Percentiles rank a stretch among this genome's conserved stretches.
These are phyloP conservation scores for Phytophthora pseudosyringae DNA, from an alignment of 352 stramenopile genomes.

Conservation along the genomic window DNA sequence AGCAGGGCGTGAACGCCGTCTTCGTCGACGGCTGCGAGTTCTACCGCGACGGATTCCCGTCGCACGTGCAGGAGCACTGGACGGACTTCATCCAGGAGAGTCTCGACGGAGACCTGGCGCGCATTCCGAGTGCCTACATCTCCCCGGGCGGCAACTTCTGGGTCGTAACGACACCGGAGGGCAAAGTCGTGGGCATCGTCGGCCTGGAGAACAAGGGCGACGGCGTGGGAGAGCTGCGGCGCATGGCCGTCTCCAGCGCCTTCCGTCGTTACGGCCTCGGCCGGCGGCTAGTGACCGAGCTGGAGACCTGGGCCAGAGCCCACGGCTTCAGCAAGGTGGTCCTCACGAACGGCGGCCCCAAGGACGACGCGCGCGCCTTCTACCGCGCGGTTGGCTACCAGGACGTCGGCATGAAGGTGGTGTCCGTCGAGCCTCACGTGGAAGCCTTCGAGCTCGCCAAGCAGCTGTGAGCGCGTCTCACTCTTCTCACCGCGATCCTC, in stretches of 20 bases:
- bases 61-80: conserved; percentile 32
- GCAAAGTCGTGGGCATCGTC: conserved; percentile 50
- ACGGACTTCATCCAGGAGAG: conserved; percentile 39
- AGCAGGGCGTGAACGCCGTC: conserved; percentile 29
- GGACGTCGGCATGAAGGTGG: conserved; percentile 26
- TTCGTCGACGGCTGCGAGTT: conserved; percentile 36
- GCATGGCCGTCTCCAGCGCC: conserved; percentile 45
- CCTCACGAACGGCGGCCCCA: conserved; percentile 46
- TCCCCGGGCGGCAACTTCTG: conserved; percentile 50
- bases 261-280: conserved; percentile 51
- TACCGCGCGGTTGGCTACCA: conserved; percentile 46
- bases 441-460: conserved; percentile 45
- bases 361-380: conserved; percentile 42
- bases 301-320: conserved; percentile 47
- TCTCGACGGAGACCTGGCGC: conserved; percentile 33
- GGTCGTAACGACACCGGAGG: conserved; percentile 35
- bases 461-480: conserved; percentile 27
- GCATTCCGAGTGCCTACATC: conserved; percentile 41
- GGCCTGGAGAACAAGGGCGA: conserved; percentile 43
- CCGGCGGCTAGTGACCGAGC: conserved; percentile 40
- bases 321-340: conserved; percentile 40
- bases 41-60: conserved; percentile 27
- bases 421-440: conserved; percentile 42
- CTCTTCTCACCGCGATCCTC: not conserved
- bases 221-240: conserved; percentile 46